These are phyloP conservation scores for rapeseed (Brassica napus) DNA, from an alignment of 345 rosid genomes.

Conservation along the genomic window DNA sequence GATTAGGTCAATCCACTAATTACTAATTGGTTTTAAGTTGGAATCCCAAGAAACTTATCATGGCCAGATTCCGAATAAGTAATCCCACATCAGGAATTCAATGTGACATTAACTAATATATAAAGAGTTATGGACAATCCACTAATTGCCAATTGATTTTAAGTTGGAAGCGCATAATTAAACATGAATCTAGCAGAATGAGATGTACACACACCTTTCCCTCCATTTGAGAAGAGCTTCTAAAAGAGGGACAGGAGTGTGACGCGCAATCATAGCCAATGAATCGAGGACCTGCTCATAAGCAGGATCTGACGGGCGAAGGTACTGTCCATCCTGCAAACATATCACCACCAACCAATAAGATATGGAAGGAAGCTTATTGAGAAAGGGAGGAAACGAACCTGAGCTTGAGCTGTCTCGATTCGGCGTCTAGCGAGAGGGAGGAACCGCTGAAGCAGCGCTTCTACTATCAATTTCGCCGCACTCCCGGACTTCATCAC, in stretches of 20 bases:
- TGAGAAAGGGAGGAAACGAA: conserved; percentile 15
- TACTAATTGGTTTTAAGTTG: no score
- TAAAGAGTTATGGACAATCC: no score
- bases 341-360: conserved; percentile 20
- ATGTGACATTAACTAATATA: no score
- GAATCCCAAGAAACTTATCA: no score
- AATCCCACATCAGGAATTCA: no score
- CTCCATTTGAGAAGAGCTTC: conserved; percentile 98
- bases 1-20: no score
- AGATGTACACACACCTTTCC: conserved; percentile 54
- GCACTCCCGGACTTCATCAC: conserved; percentile 90
- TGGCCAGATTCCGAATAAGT: no score
- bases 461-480: conserved; percentile 93
- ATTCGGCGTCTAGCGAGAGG: conserved; percentile 97
- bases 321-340: conserved; percentile 93
- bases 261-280: conserved; percentile 96
- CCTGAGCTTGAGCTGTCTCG: conserved; percentile 99
- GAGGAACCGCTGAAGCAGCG: conserved; percentile 89
- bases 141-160: no score
- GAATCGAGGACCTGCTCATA: conserved; percentile 98
- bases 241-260: conserved; percentile 94
- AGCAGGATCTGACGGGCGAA: conserved; percentile 96
- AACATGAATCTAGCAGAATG: neutral
- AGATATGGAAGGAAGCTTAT: neutral
- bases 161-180: no score